A percentile compares a stretch with the other conserved stretches of the same genome.
These are phyloP conservation scores for Boletus hoseneyae DNA, from an alignment of 1,284 basidiomycete genomes.

Conservation along the genomic window DNA sequence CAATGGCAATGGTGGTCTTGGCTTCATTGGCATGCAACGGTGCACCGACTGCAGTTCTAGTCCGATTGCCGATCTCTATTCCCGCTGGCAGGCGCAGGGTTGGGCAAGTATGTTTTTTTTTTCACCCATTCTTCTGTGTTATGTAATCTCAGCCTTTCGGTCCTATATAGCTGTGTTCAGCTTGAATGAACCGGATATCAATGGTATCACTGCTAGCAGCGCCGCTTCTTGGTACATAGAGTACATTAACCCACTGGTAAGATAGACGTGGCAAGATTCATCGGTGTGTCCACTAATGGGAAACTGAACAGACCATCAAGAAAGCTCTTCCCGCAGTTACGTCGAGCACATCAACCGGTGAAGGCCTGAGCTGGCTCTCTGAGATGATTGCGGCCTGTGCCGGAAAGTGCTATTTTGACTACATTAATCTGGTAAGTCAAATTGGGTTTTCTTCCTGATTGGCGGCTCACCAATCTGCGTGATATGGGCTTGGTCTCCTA, in stretches of 20 bases:
- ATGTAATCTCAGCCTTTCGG: neutral
- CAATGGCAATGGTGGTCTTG: constrained; percentile 33
- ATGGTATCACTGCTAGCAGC: constrained; percentile 23
- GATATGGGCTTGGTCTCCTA: neutral
- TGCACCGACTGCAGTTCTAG: constrained; percentile 37
- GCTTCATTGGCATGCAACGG: constrained; percentile 12
- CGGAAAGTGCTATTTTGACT: constrained; percentile 32
- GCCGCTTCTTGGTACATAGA: constrained; percentile 38
- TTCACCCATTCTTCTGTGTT: neutral
- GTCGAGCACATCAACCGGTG: constrained; percentile 25
- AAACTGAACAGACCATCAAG: constrained; percentile 26
- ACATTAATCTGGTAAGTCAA: constrained; percentile 29
- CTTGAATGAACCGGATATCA: constrained; percentile 36
- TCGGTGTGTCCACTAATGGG: neutral
- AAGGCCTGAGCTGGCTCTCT: constrained; percentile 35
- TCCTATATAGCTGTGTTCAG: constrained; percentile 33
- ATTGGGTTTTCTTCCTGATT: neutral
- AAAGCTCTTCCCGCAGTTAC: constrained; percentile 37
- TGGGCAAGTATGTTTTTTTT: constrained; percentile 30
- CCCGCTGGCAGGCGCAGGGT: constrained; percentile 30
- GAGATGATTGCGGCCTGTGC: constrained; percentile 33
- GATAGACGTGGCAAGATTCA: neutral
- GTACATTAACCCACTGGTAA: constrained; percentile 35
- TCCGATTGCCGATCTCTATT: constrained; percentile 31
- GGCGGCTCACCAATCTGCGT: neutral